Conservation (phyloP, 768 basidiomycete species). For the Boletus rubroflammeus region DNA sequence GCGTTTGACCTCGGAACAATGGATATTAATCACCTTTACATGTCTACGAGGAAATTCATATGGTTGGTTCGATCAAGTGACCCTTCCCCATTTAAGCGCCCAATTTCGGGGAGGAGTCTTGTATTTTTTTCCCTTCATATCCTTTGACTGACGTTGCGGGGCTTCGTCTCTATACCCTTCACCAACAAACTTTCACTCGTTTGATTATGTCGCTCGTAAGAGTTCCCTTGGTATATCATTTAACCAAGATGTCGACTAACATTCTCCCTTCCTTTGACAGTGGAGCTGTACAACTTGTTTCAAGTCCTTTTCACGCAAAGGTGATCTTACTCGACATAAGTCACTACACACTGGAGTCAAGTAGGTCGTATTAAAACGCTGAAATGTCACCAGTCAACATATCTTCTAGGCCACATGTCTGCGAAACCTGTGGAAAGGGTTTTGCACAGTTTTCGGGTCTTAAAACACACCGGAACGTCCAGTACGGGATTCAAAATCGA, state of each 20-base stretch:
- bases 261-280: conserved; percentile 18
- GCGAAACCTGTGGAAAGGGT: conserved; percentile 47
- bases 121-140: conserved; percentile 11
- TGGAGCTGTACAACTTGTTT: conserved; percentile 43
- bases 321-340: conserved; percentile 59
- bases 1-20: conserved; percentile 20
- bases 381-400: neutral
- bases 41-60: conserved; percentile 8
- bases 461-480: conserved; percentile 60
- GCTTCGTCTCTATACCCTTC: conserved; percentile 37
- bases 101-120: neutral
- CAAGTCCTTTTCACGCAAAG: conserved; percentile 52
- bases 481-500: conserved; percentile 43
- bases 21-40: conserved; percentile 7
- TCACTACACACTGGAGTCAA: conserved; percentile 46
- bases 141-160: conserved; percentile 41
- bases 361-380: conserved; percentile 32
- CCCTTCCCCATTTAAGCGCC: conserved; percentile 19
- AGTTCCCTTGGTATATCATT: neutral
- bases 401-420: conserved; percentile 46
- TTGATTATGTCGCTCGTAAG: conserved; percentile 26
- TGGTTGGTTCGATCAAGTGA: conserved; percentile 9
- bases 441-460: conserved; percentile 62
- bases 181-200: conserved; percentile 4
- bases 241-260: neutral